Base-by-base conservation (phyloP, 371 early-diverging fungal genomes). In the Lichtheimia corymbifera region DNA sequence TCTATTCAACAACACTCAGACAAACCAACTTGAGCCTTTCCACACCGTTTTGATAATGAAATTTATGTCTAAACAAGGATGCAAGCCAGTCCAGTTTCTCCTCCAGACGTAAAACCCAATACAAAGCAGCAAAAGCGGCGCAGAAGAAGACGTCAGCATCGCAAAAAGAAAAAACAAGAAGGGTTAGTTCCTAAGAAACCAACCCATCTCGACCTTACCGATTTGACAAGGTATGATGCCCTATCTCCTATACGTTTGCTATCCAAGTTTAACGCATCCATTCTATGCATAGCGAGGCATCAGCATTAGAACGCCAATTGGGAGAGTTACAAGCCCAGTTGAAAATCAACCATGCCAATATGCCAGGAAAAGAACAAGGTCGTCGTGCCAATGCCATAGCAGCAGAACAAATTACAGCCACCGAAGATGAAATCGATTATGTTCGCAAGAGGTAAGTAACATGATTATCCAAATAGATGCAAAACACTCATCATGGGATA, bases 291-390 rank as follows among this genome's bases (percentile, higher is more conserved):
- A 80, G 82, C 43, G 82, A 81, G 53, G 76, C 82, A 12, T 67
- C 71, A 58, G 82, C 82, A 14, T 61, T 81, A 50, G 82, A 81
- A 56, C 76, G 74, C 51, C 82, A 81, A 50, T 58, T 81, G 20
- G 61, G 52, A 20, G 74, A 74, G 45, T 59, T 81, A 15, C 80
- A 77, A 50, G 71, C 67, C 14, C 80, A 80, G 40, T 58, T 77
- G 18, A 77, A 69, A 50, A 65, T 71, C 17, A 77, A 74, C 30
- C 63, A 72, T 58, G 70, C 73, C 15, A 72, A 62, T 55, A 67
- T 72, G 20, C 73, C 76, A 30, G 62, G 64, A 15, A 78, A 74
- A 62, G 71, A 71, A 35, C 66, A 74, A 62, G 73, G 75, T 13
- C 68, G 69, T 11, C 62, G 68, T 12, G 78, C 74, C 22, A 61